Evolutionary conservation across 805 yeast genomes (phyloP).

Genomic region (Ogataea trehaloabstinens): DNA sequence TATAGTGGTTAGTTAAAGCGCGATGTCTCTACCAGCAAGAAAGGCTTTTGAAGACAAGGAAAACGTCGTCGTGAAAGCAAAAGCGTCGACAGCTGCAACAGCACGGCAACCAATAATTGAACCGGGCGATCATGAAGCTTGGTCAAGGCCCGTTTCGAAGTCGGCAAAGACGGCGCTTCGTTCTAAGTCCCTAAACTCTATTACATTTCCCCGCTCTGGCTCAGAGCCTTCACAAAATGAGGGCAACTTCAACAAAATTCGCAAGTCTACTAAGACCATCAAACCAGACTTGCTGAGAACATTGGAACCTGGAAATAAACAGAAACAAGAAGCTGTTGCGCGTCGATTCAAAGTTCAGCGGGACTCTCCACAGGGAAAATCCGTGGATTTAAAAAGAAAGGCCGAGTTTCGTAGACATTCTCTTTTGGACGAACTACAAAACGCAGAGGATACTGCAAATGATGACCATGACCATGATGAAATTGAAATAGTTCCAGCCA

Average conservation of each 20-base stretch:
- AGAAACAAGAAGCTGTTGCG: conserved; percentile 13
- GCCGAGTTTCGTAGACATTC: conserved; percentile 10
- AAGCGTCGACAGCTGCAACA: background rate
- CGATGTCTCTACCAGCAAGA: conserved; percentile 15
- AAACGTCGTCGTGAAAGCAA: conserved; percentile 7
- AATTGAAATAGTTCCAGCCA: conserved; percentile 48
- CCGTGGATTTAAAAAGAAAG: conserved; percentile 17
- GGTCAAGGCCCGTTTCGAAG: background rate
- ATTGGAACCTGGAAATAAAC: background rate
- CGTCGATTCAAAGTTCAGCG: conserved; percentile 33
- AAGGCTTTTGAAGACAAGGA: conserved; percentile 18
- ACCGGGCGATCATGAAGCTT: background rate
- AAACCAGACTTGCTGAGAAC: background rate
- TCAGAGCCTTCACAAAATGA: conserved; percentile 4
- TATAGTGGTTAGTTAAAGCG: conserved; percentile 1
- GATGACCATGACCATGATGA: conserved; percentile 33
- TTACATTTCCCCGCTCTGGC: conserved; percentile 11
- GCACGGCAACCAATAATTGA: no score
- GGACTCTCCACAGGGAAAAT: conserved; percentile 26
- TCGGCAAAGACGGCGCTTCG: conserved; percentile 1
- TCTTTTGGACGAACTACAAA: conserved; percentile 7
- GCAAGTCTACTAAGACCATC: conserved; percentile 17
- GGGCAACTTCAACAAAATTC: conserved; percentile 20
- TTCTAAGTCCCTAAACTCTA: conserved; percentile 23
- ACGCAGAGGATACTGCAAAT: conserved; percentile 10